Percentiles rank a stretch among this genome's conserved stretches.
phyloP scores from a whole-genome alignment of 1,139 yeast genomes.

The Martiniozyma asiatica region DNA sequence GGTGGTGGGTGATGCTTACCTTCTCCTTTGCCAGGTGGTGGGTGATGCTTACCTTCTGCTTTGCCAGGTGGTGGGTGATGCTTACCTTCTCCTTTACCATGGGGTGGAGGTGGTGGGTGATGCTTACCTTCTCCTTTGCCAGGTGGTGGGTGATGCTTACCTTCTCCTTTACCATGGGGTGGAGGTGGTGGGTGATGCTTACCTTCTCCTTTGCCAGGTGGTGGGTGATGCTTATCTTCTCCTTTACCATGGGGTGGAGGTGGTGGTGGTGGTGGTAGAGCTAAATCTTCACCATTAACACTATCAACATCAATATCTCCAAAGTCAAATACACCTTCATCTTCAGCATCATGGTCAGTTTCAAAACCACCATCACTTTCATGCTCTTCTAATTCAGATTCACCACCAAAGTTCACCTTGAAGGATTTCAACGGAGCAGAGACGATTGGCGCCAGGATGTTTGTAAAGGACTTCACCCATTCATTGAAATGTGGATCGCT shows the following conservation, averaged over 20 bases:
- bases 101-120: constrained; percentile 3
- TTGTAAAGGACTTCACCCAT: too few relatives aligned
- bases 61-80: constrained; percentile 2
- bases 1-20: too few relatives aligned
- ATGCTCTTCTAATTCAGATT: too few relatives aligned
- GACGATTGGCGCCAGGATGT: too few relatives aligned
- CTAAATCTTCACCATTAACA: background rate
- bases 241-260: constrained; percentile 1
- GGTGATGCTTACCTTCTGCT: background rate
- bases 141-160: background rate
- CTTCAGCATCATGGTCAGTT: constrained; percentile 5
- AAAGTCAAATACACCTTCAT: background rate
- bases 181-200: background rate
- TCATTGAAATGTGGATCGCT: too few relatives aligned
- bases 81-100: background rate
- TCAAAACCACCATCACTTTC: constrained; percentile 3
- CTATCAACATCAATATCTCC: too few relatives aligned
- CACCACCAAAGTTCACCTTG: too few relatives aligned
- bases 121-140: background rate
- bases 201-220: constrained; percentile 2
- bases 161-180: background rate
- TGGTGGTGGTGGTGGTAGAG: background rate
- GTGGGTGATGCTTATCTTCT: too few relatives aligned
- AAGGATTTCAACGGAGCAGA: too few relatives aligned
- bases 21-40: too few relatives aligned